These are phyloP conservation scores for Blastobotrys terrestris DNA, from an alignment of 805 yeast species.

Conservation along the genomic window DNA sequence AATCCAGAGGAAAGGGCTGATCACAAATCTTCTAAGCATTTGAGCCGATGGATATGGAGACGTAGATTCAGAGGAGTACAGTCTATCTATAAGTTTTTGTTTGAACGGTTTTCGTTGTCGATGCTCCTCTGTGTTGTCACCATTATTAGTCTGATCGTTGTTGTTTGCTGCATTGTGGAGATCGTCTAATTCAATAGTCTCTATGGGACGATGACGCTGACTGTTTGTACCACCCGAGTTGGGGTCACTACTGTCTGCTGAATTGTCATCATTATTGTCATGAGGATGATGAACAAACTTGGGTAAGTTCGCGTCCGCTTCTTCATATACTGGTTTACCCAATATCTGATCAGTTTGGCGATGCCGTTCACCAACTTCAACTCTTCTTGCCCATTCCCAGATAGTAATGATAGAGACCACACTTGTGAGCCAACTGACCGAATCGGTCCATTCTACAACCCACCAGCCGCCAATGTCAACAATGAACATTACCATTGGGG, in stretches of 20 bases:
- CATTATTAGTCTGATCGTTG: background rate
- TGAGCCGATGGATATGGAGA: background rate
- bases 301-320: constrained; percentile 34
- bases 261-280: background rate
- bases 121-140: background rate
- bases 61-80: background rate
- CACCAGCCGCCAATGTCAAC: constrained; percentile 72
- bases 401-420: constrained; percentile 65
- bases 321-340: constrained; percentile 71
- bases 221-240: background rate
- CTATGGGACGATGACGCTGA: background rate
- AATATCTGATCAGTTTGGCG: constrained; percentile 65
- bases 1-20: constrained; percentile 7
- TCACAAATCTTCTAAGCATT: background rate
- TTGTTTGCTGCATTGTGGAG: background rate
- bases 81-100: background rate
- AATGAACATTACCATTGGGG: constrained; percentile 64
- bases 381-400: constrained; percentile 81
- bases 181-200: background rate
- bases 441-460: constrained; percentile 67
- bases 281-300: background rate
- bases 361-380: constrained; percentile 48
- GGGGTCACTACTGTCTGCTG: too few species aligned
- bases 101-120: background rate
- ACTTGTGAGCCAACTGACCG: constrained; percentile 67